Conservation (phyloP, 257 asterid species). For the Thymus mandschuricus region DNA sequence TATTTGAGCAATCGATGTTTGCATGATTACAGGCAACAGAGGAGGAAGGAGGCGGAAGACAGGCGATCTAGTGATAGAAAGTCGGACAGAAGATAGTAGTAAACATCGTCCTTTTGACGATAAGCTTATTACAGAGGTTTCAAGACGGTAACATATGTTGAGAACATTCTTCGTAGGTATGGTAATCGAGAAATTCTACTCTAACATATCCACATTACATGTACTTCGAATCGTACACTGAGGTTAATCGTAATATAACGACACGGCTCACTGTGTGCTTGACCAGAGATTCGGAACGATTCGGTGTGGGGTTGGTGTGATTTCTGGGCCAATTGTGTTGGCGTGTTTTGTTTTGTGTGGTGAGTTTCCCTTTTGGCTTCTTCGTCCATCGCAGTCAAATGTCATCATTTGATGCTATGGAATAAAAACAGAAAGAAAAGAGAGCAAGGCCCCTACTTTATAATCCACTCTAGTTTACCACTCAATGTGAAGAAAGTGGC, state of each 20-base stretch:
- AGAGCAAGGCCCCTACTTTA: conserved; percentile 20
- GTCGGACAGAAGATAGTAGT: conserved; percentile 52
- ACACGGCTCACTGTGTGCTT: not conserved
- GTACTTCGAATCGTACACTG: conserved; percentile 7
- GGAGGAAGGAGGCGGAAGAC: conserved; percentile 63
- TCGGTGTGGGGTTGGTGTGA: not conserved
- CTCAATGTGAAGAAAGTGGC: not conserved
- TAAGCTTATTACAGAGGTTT: not conserved
- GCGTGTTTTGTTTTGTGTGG: not conserved
- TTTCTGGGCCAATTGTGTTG: not conserved
- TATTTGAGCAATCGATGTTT: not conserved
- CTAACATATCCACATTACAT: not conserved
- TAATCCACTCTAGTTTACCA: not conserved
- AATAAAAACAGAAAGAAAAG: conserved; percentile 8
- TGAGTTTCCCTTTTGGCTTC: too few relatives aligned
- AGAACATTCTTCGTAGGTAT: conserved; percentile 10
- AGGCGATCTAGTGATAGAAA: conserved; percentile 53
- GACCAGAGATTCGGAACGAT: not conserved
- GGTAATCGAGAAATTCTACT: not conserved
- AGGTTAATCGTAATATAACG: conserved; percentile 21
- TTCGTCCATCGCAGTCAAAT: conserved; percentile 22
- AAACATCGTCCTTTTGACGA: not conserved
- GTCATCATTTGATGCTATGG: conserved; percentile 14
- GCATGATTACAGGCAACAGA: conserved; percentile 53
- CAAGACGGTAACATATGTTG: conserved; percentile 1